Evolutionary conservation across 2,329 filamentous ascomycete species (phyloP).

Genomic region (Cercospora sp.): DNA sequence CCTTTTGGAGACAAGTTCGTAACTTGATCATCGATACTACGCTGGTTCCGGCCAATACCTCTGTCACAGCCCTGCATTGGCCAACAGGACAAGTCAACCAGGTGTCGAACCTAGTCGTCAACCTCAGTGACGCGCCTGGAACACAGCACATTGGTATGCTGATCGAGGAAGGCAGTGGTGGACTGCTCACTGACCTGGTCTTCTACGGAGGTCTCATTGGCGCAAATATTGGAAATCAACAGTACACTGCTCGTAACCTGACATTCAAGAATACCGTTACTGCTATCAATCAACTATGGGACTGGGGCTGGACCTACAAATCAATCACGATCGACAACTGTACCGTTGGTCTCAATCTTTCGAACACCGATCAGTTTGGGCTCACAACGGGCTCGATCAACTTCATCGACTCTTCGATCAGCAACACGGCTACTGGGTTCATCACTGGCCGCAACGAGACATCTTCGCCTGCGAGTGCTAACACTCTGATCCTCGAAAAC

Average conservation of each 20-base stretch:
- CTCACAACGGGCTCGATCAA: conserved; percentile 57
- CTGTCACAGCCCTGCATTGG: neutral
- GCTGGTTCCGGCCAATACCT: neutral
- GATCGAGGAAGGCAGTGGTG: conserved; percentile 47
- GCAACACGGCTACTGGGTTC: conserved; percentile 53
- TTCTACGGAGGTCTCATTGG: conserved; percentile 43
- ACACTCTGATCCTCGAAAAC: conserved; percentile 59
- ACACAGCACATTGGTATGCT: conserved; percentile 52
- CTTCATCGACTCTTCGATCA: conserved; percentile 58
- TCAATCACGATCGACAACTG: neutral
- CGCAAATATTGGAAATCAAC: neutral
- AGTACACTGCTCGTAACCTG: neutral
- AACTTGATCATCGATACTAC: neutral
- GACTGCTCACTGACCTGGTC: conserved; percentile 49
- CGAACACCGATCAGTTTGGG: conserved; percentile 43
- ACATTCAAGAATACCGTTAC: neutral
- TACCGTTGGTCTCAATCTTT: conserved; percentile 34
- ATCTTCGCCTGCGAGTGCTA: conserved; percentile 48
- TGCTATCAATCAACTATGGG: neutral
- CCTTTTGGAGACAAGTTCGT: neutral
- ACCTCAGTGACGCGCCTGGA: conserved; percentile 35
- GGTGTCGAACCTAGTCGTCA: neutral
- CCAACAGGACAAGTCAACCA: neutral
- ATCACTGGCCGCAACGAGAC: conserved; percentile 47
- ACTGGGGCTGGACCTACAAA: neutral